Evolutionary conservation across 2,329 filamentous ascomycete genomes (phyloP).

Genomic region (Phoma sp.): DNA sequence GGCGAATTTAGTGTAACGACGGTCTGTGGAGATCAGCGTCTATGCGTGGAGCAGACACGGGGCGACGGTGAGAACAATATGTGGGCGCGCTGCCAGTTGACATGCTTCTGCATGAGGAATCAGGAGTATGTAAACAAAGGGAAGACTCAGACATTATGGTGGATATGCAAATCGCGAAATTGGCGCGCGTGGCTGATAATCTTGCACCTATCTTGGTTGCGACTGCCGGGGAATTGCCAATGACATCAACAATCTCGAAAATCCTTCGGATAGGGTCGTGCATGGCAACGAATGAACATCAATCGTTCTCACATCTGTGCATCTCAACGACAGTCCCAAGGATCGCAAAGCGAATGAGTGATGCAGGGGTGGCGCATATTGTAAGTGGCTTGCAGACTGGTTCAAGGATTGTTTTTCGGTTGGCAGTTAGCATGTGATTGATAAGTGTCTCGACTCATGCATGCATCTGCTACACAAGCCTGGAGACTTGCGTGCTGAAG

Average conservation of each 20-base stretch:
- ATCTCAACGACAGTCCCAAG: constrained; percentile 18
- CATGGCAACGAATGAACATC: constrained; percentile 13
- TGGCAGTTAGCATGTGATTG: constrained; percentile 14
- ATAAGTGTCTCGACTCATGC: neutral
- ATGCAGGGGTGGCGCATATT: constrained; percentile 16
- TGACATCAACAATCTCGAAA: constrained; percentile 7
- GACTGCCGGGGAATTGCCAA: neutral
- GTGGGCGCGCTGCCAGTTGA: neutral
- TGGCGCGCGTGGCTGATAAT: constrained; percentile 15
- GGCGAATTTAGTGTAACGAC: constrained; percentile 23
- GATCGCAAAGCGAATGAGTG: constrained; percentile 8
- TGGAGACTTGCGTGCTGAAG: neutral
- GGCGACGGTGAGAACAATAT: constrained; percentile 1
- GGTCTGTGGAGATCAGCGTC: constrained; percentile 28
- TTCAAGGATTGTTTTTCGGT: neutral
- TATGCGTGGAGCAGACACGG: constrained; percentile 19
- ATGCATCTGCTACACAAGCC: neutral
- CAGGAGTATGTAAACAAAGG: constrained; percentile 12
- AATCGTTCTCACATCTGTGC: constrained; percentile 14
- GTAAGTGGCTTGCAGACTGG: constrained; percentile 12
- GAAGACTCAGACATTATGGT: constrained; percentile 12
- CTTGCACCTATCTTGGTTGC: constrained; percentile 13
- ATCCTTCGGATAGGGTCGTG: constrained; percentile 1
- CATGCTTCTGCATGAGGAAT: neutral
- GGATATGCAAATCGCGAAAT: constrained; percentile 6